Evolutionary conservation across 345 rosid species (phyloP), one percentile per base, ranked within the genome.

Genomic region (Mangifera indica): DNA sequence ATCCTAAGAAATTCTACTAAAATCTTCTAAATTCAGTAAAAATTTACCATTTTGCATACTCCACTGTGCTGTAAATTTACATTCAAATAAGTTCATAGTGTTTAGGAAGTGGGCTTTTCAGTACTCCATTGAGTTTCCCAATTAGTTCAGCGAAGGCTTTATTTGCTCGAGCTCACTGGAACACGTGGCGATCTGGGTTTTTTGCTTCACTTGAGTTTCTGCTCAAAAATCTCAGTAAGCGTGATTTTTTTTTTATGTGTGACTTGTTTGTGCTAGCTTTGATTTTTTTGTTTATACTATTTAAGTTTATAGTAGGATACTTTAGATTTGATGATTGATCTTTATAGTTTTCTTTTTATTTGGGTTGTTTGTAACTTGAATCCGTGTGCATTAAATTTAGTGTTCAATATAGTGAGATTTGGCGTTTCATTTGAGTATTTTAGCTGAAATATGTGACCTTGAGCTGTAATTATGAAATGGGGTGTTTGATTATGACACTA

Each of bases 141-240:
- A 71, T 77, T 60, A 67, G 72, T 57, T 82, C 76, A 51, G 60
- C 13, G 3, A 34, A 66, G 46, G 81, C 83, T 81, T 67, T 91
- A 83, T 86, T 89, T 81, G 78, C 84, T 83, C 85, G 77, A 82
- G 78, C 85, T 85, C 24, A 51, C 57, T 55, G 57, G 65, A 83
- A 81, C 85, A 82, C 87, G 82, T 80, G 83, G 74, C 85, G 88
- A 88, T 90, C 97, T 85, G 79, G 80, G 74, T 77, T 54, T 74
- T 48, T 48, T 67, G 83, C 83, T 67, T 83, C 79, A 63, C 84
- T 81, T 84, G 78, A 74, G 73, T 71, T 76, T 71, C 80, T 56
- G 87, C 84, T 81, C 40, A 79, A 83, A 34, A 34, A 34, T 34
- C 40, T 3, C 74, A 72, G 97, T 87, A 79, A 85, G 92, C 4